Conservation (phyloP, 2,329 filamentous ascomycete species). For the Hypoxylon sp. region DNA sequence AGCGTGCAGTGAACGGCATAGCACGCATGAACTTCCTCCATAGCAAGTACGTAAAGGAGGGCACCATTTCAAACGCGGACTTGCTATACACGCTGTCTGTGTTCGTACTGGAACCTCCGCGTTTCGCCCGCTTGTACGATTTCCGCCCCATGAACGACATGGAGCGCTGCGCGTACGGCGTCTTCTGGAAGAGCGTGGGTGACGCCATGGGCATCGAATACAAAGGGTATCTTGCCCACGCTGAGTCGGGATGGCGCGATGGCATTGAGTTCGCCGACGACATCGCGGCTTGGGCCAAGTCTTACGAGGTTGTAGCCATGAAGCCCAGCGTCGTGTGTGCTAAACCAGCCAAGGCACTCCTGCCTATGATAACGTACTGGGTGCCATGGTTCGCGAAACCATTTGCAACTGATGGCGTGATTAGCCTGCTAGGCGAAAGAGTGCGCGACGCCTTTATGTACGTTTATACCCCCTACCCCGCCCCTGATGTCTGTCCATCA, state of each 20-base stretch:
- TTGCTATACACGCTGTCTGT: conserved; percentile 63
- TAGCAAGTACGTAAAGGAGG: conserved; percentile 53
- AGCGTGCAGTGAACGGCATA: conserved; percentile 55
- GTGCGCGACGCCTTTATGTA: conserved; percentile 76
- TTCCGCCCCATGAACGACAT: conserved; percentile 78
- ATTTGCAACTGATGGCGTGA: conserved; percentile 65
- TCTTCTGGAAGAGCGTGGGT: conserved; percentile 79
- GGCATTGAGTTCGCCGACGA: conserved; percentile 68
- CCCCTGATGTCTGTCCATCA: not conserved
- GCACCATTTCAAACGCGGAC: conserved; percentile 57
- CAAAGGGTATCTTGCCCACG: conserved; percentile 54
- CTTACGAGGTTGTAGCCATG: conserved; percentile 74
- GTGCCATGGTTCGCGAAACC: conserved; percentile 64
- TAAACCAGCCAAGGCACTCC: conserved; percentile 70
- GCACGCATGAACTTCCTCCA: conserved; percentile 60
- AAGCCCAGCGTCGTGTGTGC: conserved; percentile 65
- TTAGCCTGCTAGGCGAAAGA: conserved; percentile 74
- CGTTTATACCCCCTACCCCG: conserved; percentile 45
- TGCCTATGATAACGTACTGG: conserved; percentile 71
- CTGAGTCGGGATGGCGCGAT: conserved; percentile 59
- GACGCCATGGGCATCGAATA: conserved; percentile 77
- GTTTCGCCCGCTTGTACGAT: conserved; percentile 76
- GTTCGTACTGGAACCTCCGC: conserved; percentile 75
- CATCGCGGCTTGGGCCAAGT: conserved; percentile 62
- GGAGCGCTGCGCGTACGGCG: conserved; percentile 76